Base-by-base conservation (phyloP, 441 rosid species). In the Brassica hybrid region DNA sequence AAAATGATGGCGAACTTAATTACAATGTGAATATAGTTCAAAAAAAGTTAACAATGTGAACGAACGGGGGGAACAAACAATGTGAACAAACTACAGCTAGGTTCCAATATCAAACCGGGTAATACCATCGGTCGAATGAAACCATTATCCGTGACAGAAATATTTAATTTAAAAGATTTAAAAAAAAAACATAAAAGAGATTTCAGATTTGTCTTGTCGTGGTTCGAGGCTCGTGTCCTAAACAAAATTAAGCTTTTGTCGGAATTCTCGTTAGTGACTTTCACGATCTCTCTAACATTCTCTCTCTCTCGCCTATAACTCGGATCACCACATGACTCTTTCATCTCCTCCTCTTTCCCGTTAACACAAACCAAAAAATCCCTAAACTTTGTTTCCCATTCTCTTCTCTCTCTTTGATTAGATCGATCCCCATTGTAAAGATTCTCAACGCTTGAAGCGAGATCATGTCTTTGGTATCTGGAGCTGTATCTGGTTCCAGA, bases 301-400 rank as follows among this genome's bases (percentile, higher is more conserved):
- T 30, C 34, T 30, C 34, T 16, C 18, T 79, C 83, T 76, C 78
- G 73, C 84, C 17, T 16, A 32, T 60, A 78, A 80, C 81, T 81
- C 88, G 96, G 92, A 88, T 85, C 96, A 84, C 91, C 94, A 67
- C 87, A 88, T 73, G 86, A 88, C 89, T 73, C 34, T 1, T 30
- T 19, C 77, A 81, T 88, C 90, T 71, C 18, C 54, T 5, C 45
- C 89, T 73, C 27, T 66, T 70, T 72, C 41, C 63, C 67, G 50
- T 67, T 73, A 67, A 72, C 80, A 79, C 59, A 11, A 78, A 43
- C 67, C 76, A 63, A 48, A 72, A 72, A 30, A 30, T 67, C 78
- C 63, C 62, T 76, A 71, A 72, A 60, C 6, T 6, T 27, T 23
- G n/a, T 12, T 6, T 25, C 11, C 57, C 68, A 6, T 17, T 7